Evolutionary conservation across 1,284 basidiomycete species (phyloP), one percentile per base, ranked within the genome.

Genomic region (Cerrena zonata): DNA sequence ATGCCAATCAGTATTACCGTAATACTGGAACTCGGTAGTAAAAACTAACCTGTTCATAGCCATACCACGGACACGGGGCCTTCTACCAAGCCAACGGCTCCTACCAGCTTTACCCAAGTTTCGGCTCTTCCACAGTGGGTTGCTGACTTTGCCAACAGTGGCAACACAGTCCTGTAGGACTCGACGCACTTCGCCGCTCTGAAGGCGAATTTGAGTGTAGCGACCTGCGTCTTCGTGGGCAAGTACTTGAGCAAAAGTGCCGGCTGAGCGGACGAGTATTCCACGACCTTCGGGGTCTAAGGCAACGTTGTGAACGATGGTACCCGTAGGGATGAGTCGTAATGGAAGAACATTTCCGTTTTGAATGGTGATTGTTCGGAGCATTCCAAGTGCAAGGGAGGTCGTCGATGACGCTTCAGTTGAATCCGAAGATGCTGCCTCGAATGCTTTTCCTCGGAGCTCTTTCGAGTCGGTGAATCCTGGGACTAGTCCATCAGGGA

Each of bases 331-430:
- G 57, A 98, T 93, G 55, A 97, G 82, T 48, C 86, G 83, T 48
- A 99, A 74, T 0, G 93, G 94, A 13, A 99, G 81, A 47, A 95
- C 93, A 64, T 99, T 98, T 41, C 95, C 95, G 0, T 91, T 86
- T 65, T 89, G 89, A 65, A 98, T 75, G 1, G 91, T 93, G 59
- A 86, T 72, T 1, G 89, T 84, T 37, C 94, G 88, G 45, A 98
- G 80, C 39, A 94, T 75, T 75, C 94, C 93, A 36, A 96, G 70
- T 3, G 92, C 89, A 47, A 94, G 83, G 7, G 80, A 80, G 40
- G 79, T 74, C 11, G 75, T 71, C 24, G 77, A 77, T 1, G 74
- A 64, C 48, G 53, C 63, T 58, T 63, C 61, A 13, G 60, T 24
- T 41, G 26, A 13, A 21, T 54, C 27, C 45, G 26, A 25, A 54